These are phyloP conservation scores for Leucocoprinus birnbaumii DNA, from an alignment of 768 basidiomycete genomes.

Conservation along the genomic window DNA sequence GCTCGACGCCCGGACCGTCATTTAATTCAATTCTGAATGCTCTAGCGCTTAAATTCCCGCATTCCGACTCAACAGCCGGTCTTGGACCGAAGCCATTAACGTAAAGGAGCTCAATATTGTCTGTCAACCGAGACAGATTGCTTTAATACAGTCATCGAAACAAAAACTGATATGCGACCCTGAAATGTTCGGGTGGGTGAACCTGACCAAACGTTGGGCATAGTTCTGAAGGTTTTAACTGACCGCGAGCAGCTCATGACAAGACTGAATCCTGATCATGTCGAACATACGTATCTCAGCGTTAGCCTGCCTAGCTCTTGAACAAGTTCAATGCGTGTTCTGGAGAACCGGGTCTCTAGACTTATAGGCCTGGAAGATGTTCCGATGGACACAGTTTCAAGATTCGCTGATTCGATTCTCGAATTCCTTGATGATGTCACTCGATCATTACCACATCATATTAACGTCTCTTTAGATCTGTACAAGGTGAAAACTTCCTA, in stretches of 20 bases:
- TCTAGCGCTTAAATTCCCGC: neutral
- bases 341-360: too few species aligned
- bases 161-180: neutral
- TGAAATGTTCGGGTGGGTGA: neutral
- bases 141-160: neutral
- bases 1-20: too few species aligned
- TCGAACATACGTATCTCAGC: neutral
- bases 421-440: neutral
- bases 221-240: too few species aligned
- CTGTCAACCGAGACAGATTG: neutral
- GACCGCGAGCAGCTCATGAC: too few species aligned
- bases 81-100: neutral
- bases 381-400: too few species aligned
- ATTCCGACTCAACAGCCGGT: neutral
- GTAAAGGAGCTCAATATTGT: conserved; percentile 1
- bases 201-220: neutral
- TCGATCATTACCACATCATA: neutral
- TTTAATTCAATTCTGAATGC: neutral
- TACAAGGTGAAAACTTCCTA: neutral
- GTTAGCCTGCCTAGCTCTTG: neutral
- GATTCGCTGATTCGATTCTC: too few species aligned
- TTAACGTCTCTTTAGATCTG: neutral
- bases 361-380: too few species aligned
- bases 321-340: too few species aligned
- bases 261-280: too few species aligned